phyloP scores from a whole-genome alignment of 2,329 filamentous ascomycete genomes.

The Monosporascus sp. region DNA sequence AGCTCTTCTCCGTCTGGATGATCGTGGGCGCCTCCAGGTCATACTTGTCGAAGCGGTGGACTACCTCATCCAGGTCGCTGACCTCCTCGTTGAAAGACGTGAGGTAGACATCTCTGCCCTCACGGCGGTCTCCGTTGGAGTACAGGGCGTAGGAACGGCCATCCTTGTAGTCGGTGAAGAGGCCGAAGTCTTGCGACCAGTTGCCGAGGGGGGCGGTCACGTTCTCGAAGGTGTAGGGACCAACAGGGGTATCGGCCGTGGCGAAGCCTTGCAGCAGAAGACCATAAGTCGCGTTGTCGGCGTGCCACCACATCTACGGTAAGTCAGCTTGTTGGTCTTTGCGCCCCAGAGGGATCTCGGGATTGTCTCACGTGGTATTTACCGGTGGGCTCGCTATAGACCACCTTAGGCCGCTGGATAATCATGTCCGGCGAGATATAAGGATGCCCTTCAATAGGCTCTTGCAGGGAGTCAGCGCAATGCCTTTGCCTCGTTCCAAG shows the following conservation, averaged over 20 bases:
- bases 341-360: not conserved
- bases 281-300: constrained; percentile 53
- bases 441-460: constrained; percentile 48
- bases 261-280: constrained; percentile 53
- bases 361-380: constrained; percentile 48
- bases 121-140: constrained; percentile 51
- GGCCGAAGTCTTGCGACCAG: constrained; percentile 59
- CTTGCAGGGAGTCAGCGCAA: constrained; percentile 20
- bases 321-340: not conserved
- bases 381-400: constrained; percentile 48
- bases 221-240: constrained; percentile 50
- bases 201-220: constrained; percentile 53
- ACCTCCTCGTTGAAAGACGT: constrained; percentile 49
- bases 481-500: not conserved
- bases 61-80: constrained; percentile 45
- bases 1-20: constrained; percentile 54
- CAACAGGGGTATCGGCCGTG: constrained; percentile 45
- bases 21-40: constrained; percentile 58
- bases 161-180: constrained; percentile 56
- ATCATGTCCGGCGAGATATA: constrained; percentile 52
- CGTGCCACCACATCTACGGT: constrained; percentile 52
- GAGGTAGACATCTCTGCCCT: constrained; percentile 54
- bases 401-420: constrained; percentile 59
- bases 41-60: constrained; percentile 54
- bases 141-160: constrained; percentile 53